Conservation (phyloP, 2,329 filamentous ascomycete genomes). For the Byssochlamys sp. region DNA sequence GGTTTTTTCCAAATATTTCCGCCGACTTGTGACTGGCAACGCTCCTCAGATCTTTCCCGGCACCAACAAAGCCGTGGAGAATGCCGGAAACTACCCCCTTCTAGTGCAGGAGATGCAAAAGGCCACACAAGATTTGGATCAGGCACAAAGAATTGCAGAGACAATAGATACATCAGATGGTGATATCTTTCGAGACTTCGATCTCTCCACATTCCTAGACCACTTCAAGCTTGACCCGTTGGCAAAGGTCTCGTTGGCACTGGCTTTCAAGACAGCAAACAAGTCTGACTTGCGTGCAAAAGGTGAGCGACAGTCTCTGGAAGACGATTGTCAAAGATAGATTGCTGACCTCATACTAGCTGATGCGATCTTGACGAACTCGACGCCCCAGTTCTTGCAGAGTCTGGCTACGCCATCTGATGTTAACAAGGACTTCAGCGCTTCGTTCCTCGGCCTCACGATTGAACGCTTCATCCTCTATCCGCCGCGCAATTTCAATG, state of each 20-base stretch:
- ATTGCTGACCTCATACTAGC: conserved; percentile 43
- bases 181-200: conserved; percentile 90
- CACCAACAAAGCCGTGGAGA: conserved; percentile 61
- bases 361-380: conserved; percentile 78
- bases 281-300: conserved; percentile 78
- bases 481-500: conserved; percentile 75
- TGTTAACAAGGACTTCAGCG: conserved; percentile 55
- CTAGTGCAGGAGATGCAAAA: conserved; percentile 78
- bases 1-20: conserved; percentile 91
- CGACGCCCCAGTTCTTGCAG: conserved; percentile 67
- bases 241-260: conserved; percentile 74
- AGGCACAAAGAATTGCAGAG: conserved; percentile 85
- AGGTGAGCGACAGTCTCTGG: conserved; percentile 49
- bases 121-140: conserved; percentile 66
- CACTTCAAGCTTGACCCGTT: conserved; percentile 89
- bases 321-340: not conserved
- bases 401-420: conserved; percentile 58
- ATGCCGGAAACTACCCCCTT: conserved; percentile 72
- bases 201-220: conserved; percentile 88
- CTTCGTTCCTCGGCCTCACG: conserved; percentile 65
- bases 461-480: conserved; percentile 80
- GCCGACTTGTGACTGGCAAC: conserved; percentile 83
- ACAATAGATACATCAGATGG: conserved; percentile 83
- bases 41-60: conserved; percentile 82
- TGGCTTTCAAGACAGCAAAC: conserved; percentile 76